Evolutionary conservation across 2,329 filamentous ascomycete species (phyloP).

Genomic region (Fusarium newnesense): DNA sequence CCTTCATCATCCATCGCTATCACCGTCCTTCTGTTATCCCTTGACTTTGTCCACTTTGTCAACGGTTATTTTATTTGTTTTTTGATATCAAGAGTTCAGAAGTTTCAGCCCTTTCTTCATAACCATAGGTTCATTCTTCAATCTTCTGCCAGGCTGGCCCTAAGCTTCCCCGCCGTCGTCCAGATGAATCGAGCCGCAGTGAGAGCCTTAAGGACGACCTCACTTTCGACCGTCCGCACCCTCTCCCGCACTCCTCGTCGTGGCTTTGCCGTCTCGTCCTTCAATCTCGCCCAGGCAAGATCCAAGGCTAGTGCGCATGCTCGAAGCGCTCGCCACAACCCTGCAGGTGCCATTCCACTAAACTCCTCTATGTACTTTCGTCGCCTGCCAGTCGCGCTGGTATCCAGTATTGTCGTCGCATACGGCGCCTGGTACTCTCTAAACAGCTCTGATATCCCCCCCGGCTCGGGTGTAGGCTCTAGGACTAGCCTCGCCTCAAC

Average conservation of each 20-base stretch:
- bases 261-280: constrained; percentile 58
- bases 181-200: constrained; percentile 80
- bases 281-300: constrained; percentile 68
- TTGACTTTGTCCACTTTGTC: constrained; percentile 11
- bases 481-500: constrained; percentile 56
- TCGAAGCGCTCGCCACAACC: constrained; percentile 49
- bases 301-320: constrained; percentile 59
- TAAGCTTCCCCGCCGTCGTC: constrained; percentile 29
- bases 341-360: constrained; percentile 56
- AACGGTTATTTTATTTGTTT: not conserved
- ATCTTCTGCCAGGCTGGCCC: constrained; percentile 17
- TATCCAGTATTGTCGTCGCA: constrained; percentile 74
- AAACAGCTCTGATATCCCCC: constrained; percentile 54
- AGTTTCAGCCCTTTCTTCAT: not conserved
- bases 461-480: constrained; percentile 47
- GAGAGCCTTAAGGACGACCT: constrained; percentile 74
- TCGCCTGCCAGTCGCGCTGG: constrained; percentile 72
- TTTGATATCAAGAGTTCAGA: not conserved
- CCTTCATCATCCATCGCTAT: constrained; percentile 7
- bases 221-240: constrained; percentile 70
- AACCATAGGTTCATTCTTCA: not conserved
- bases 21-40: not conserved
- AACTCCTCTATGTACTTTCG: constrained; percentile 81
- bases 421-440: constrained; percentile 83
- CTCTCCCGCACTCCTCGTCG: constrained; percentile 60